Percentiles rank a stretch among this genome's conserved stretches.
Evolutionary conservation across 345 rosid species (phyloP).

Genomic region (Eucalyptus pauciflora): DNA sequence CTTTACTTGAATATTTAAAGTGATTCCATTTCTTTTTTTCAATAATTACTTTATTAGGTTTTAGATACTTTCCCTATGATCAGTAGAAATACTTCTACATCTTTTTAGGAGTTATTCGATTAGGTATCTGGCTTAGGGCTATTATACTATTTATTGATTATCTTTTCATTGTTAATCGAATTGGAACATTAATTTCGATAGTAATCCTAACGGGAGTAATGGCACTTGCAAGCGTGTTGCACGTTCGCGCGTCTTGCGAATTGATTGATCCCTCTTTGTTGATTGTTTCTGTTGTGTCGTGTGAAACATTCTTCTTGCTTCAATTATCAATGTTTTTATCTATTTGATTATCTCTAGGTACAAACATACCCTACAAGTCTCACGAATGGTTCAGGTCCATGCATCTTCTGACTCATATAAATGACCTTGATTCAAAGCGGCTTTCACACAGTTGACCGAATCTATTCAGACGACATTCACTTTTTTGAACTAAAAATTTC

Average conservation of each 20-base stretch:
- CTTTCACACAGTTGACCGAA: background rate
- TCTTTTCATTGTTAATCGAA: background rate
- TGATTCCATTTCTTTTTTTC: background rate
- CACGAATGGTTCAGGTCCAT: background rate
- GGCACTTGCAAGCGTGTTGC: background rate
- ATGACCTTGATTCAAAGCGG: background rate
- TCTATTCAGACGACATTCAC: fast-evolving
- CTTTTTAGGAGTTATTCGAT: background rate
- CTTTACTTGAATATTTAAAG: background rate
- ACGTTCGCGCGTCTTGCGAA: fast-evolving
- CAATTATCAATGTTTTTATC: background rate
- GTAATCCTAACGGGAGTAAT: background rate
- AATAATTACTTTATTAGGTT: background rate
- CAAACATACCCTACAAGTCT: background rate
- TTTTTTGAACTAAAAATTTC: background rate
- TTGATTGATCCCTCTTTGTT: background rate
- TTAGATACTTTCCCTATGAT: background rate
- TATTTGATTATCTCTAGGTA: background rate
- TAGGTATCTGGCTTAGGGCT: background rate
- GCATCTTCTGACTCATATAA: background rate
- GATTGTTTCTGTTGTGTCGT: fast-evolving
- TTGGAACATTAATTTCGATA: background rate
- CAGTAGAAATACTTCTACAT: background rate
- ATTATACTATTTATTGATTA: background rate
- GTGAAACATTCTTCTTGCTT: background rate